These are phyloP conservation scores for Monilinia laxa DNA, from an alignment of 2,329 filamentous ascomycete genomes.

Conservation along the genomic window DNA sequence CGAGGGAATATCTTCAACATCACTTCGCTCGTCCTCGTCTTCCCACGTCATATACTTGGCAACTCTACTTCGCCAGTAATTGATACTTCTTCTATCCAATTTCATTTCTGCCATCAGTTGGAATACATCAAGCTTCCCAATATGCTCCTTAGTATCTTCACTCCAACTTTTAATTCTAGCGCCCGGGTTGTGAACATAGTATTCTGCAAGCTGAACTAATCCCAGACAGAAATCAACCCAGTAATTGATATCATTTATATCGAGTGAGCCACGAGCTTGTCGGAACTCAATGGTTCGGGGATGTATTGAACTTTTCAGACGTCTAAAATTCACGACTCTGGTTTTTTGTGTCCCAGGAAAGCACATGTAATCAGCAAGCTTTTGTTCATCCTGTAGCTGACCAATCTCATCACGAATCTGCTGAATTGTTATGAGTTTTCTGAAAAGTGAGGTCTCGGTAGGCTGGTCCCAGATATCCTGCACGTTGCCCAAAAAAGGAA, in stretches of 20 bases:
- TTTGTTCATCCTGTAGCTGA: background rate
- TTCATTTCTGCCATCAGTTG: constrained; percentile 8
- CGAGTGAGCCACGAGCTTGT: constrained; percentile 31
- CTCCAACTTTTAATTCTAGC: constrained; percentile 24
- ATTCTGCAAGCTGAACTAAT: constrained; percentile 30
- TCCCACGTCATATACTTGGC: constrained; percentile 2
- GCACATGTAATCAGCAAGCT: constrained; percentile 24
- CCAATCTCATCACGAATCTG: constrained; percentile 11
- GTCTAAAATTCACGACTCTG: constrained; percentile 31
- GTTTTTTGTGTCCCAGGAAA: constrained; percentile 15
- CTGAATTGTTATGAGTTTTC: background rate
- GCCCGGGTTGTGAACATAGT: constrained; percentile 25
- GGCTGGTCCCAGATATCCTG: background rate
- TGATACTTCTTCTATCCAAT: background rate
- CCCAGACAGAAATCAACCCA: constrained; percentile 35
- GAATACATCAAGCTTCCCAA: background rate
- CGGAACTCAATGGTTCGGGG: constrained; percentile 34
- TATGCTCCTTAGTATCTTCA: background rate
- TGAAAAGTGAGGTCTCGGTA: background rate
- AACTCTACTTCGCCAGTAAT: constrained; percentile 12
- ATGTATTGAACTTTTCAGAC: constrained; percentile 3
- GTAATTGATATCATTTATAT: constrained; percentile 26
- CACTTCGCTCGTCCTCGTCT: constrained; percentile 14
- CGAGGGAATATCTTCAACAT: background rate
- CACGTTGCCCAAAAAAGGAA: background rate